Percentiles rank a stretch among this genome's conserved stretches.
phyloP scores from a whole-genome alignment of 2,329 filamentous ascomycete species.

The Monilinia polystroma region DNA sequence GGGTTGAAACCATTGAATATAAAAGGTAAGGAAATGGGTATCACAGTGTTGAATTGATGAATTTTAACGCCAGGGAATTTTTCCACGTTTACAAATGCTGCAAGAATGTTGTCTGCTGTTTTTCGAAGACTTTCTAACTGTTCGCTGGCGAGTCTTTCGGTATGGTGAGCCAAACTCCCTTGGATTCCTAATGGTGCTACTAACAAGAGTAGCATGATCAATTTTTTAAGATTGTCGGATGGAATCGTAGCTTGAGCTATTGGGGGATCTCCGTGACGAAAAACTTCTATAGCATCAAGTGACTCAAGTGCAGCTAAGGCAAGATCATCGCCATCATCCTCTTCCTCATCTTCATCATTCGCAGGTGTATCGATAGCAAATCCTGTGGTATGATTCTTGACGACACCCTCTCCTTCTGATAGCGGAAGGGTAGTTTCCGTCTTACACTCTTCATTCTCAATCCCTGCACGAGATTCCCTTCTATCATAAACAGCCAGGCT shows the following conservation, averaged over 20 bases:
- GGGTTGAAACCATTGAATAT: conserved; percentile 67
- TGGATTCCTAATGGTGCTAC: conserved; percentile 63
- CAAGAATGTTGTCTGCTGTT: conserved; percentile 64
- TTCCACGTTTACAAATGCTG: conserved; percentile 65
- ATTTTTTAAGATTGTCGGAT: conserved; percentile 67
- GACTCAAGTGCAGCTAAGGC: conserved; percentile 68
- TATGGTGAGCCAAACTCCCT: conserved; percentile 62
- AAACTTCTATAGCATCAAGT: conserved; percentile 62
- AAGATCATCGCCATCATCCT: conserved; percentile 57
- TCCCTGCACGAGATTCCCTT: conserved; percentile 41
- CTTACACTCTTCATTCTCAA: conserved; percentile 20
- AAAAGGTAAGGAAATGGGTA: conserved; percentile 61
- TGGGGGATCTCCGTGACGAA: conserved; percentile 52
- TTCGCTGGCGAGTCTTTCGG: conserved; percentile 55
- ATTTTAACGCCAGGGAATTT: conserved; percentile 62
- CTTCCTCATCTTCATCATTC: conserved; percentile 44
- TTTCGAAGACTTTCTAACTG: conserved; percentile 56
- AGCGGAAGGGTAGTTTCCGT: background rate
- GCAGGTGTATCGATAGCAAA: conserved; percentile 48
- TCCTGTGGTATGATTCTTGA: conserved; percentile 31
- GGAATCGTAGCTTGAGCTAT: conserved; percentile 68
- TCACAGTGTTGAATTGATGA: conserved; percentile 57
- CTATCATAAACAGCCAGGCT: conserved; percentile 72
- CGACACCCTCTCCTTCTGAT: conserved; percentile 26
- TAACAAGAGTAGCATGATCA: conserved; percentile 69